A percentile compares a stretch with the other conserved stretches of the same genome.
Conservation (phyloP, 1,139 yeast species). For the Kodamaea suecica region DNA sequence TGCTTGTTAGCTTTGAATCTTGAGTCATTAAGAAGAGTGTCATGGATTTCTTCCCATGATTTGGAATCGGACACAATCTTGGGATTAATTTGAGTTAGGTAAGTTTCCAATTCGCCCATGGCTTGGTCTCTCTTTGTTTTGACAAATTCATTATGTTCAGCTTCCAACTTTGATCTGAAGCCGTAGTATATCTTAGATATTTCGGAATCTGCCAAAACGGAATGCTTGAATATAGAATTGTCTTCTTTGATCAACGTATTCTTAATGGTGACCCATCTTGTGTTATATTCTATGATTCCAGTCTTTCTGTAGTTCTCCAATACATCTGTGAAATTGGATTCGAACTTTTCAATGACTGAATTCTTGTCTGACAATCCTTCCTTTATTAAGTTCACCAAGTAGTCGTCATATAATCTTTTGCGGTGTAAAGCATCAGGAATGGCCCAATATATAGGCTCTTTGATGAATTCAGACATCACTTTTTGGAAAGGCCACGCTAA, state of each 20-base stretch:
- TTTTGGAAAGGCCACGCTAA: slow-evolving; percentile 73
- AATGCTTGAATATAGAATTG: slow-evolving; percentile 59
- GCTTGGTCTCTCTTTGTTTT: slow-evolving; percentile 45
- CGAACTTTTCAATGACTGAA: slow-evolving; percentile 52
- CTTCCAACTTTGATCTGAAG: slow-evolving; percentile 42
- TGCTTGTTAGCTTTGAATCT: slow-evolving; percentile 60
- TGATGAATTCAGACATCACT: slow-evolving; percentile 59
- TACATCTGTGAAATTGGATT: slow-evolving; percentile 49
- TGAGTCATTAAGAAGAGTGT: slow-evolving; percentile 40
- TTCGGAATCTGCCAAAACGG: slow-evolving; percentile 57
- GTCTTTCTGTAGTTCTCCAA: slow-evolving; percentile 33
- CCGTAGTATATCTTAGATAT: slow-evolving; percentile 52
- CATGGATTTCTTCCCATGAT: slow-evolving; percentile 47
- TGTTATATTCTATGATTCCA: slow-evolving; percentile 48
- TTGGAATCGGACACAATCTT: slow-evolving; percentile 27
- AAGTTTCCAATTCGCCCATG: slow-evolving; percentile 47
- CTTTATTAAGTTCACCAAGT: slow-evolving; percentile 51
- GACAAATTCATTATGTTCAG: slow-evolving; percentile 32
- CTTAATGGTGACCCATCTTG: slow-evolving; percentile 66
- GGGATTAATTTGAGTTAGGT: slow-evolving; percentile 39
- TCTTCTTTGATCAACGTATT: slow-evolving; percentile 52
- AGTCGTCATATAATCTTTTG: slow-evolving; percentile 63
- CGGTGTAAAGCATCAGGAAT: slow-evolving; percentile 60
- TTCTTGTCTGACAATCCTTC: slow-evolving; percentile 53
- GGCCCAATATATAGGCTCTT: slow-evolving; percentile 68